Base-by-base conservation (phyloP, 1,284 basidiomycete species). In the Mixia osmundae region DNA sequence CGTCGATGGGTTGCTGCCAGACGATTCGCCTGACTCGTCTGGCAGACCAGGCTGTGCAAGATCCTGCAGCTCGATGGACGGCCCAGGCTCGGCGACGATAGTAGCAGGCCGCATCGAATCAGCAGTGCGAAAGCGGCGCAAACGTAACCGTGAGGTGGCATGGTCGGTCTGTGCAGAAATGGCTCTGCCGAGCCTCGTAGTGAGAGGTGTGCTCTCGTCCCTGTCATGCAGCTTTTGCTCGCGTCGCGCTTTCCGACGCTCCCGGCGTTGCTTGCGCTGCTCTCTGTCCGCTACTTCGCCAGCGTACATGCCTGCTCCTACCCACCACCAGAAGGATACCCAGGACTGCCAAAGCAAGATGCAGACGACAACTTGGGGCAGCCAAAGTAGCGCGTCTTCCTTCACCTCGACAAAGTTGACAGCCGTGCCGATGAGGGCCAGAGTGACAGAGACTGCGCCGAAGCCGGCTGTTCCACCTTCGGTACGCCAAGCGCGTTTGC, bases 401-500 rank as follows among this genome's bases (percentile, higher is more conserved):
- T 66, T 72, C 24, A 91, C 76, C 48, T 82, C 80, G 9, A 85
- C 56, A 48, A 89, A 77, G 40, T 83, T 87, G 51, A 80, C 70
- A 0, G 66, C 71, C 0, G 79, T 83, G 30, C 73, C 76, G 16
- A 75, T 60, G 31, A 83, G 49, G 2, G 85, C 80, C 19, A 94
- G 64, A 3, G 64, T 52, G 37, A 89, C 63, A 0, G 83, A 76
- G 5, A 75, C 76, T 12, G 65, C 67, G 15, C 89, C 89, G 51
- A 97, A 99, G 0, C 75, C 76, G 0, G 85, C 85, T 0, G 89
- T 97, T 5, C 89, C 30, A 25, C 42, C 44, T 21, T 43, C 39
- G 48, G 87, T 80, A 0, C 76, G 78, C 89, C 89, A 97, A 1
- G 91, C 91, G 37, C 82, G 70, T 34, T 71, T 65, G 21, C 83